A percentile compares a stretch with the other conserved stretches of the same genome.
These are phyloP conservation scores for Sporothrix humicola DNA, from an alignment of 2,329 filamentous ascomycete species.

Conservation along the genomic window DNA sequence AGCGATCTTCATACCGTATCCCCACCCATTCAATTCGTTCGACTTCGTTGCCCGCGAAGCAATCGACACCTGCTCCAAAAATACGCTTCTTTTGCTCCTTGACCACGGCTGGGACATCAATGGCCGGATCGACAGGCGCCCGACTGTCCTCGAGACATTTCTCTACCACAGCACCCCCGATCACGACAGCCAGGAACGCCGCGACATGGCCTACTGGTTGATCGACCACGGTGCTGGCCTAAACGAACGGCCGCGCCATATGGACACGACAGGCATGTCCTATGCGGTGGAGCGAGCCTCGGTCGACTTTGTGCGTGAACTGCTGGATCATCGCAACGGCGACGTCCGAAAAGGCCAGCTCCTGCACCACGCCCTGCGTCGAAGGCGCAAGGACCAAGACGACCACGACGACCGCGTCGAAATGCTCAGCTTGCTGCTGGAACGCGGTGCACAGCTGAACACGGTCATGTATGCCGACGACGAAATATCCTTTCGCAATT, in stretches of 20 bases:
- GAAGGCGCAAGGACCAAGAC: background rate
- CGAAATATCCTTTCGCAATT: background rate
- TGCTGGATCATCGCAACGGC: slow-evolving; percentile 11
- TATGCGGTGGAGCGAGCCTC: slow-evolving; percentile 19
- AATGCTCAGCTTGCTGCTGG: background rate
- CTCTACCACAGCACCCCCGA: background rate
- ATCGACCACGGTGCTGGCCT: background rate
- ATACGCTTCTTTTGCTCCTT: slow-evolving; percentile 23
- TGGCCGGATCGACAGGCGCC: background rate
- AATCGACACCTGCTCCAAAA: slow-evolving; percentile 14
- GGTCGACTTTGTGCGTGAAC: slow-evolving; percentile 21
- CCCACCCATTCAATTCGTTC: background rate
- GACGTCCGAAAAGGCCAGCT: slow-evolving; percentile 26
- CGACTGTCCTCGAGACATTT: background rate
- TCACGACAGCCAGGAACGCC: too few species aligned
- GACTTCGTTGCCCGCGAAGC: slow-evolving; percentile 29
- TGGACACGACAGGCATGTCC: slow-evolving; percentile 18
- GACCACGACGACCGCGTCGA: slow-evolving; percentile 44
- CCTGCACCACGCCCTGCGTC: slow-evolving; percentile 16
- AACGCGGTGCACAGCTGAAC: slow-evolving; percentile 28
- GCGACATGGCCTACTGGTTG: background rate
- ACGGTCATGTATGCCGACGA: slow-evolving; percentile 23
- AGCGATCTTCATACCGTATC: background rate
- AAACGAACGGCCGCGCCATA: background rate
- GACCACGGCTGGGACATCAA: slow-evolving; percentile 28